A percentile compares a stretch with the other conserved stretches of the same genome.
These are phyloP conservation scores for Candida palmyrensis DNA, from an alignment of 805 yeast species.

Conservation along the genomic window DNA sequence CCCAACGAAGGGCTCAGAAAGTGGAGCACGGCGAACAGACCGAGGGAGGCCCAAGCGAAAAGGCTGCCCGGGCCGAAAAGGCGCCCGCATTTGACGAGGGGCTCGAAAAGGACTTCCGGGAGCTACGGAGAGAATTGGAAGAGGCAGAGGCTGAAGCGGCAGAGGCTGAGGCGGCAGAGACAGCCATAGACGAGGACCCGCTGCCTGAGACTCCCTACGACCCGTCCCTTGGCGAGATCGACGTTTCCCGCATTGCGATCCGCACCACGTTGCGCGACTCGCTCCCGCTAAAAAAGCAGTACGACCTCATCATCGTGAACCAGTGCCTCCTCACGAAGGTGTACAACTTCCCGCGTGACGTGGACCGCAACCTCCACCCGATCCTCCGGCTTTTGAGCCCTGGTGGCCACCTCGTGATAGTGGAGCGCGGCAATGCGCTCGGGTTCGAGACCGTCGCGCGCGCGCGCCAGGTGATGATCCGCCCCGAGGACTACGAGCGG, in stretches of 20 bases:
- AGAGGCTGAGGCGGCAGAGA: conserved; percentile 4
- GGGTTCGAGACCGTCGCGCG: conserved; percentile 88
- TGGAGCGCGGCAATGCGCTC: conserved; percentile 85
- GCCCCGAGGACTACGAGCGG: conserved; percentile 64
- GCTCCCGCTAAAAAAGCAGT: conserved; percentile 49
- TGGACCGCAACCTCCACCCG: conserved; percentile 61
- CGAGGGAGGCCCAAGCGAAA: conserved; percentile 12
- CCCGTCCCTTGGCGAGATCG: conserved; percentile 39
- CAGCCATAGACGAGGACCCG: conserved; percentile 5
- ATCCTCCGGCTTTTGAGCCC: conserved; percentile 64
- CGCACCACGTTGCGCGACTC: conserved; percentile 52
- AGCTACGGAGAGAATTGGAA: too few species aligned
- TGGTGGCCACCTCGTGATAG: conserved; percentile 68
- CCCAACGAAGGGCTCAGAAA: too few species aligned
- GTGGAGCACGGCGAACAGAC: conserved; percentile 8
- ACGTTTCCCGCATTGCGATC: conserved; percentile 49
- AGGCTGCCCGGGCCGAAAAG: conserved; percentile 10
- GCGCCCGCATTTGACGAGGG: conserved; percentile 14
- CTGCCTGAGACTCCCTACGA: conserved; percentile 1
- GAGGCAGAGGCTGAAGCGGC: conserved; percentile 8
- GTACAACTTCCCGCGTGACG: conserved; percentile 62
- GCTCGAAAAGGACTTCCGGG: too few species aligned
- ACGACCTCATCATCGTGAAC: conserved; percentile 78
- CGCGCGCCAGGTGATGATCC: conserved; percentile 83
- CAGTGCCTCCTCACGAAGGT: conserved; percentile 67